Base-by-base conservation (phyloP, 106 monocot genomes). In the Agapanthus africanus region DNA sequence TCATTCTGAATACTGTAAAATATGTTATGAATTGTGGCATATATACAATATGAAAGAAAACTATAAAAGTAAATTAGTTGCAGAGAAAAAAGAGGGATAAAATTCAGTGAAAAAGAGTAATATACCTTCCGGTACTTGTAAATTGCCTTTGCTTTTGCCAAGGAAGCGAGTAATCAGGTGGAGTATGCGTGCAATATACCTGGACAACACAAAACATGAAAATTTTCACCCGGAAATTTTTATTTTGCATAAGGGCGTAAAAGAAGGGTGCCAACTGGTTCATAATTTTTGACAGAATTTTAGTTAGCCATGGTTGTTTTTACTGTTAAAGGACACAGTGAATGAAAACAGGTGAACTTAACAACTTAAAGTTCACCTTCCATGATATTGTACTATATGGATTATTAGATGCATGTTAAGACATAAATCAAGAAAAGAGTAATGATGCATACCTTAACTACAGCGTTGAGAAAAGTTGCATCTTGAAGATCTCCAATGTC, bases 81-180 rank as follows among this genome's bases (percentile, higher is more conserved):
- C 39, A 39, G 2, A 37, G 26, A 37, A 4, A 18, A 57, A 57
- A 31, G 1, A 4, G 35, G 6, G 8, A 8, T 11, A 40, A 65
- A 7, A 63, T 25, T 36, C 31, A 40, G 4, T 19, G 14, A 9
- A 68, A 66, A 40, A 34, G 33, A 68, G 56, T 13, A 46, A 74
- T 35, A 78, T 86, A 73, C 95, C 91, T 95, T 76, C 91, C 91
- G 37, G 91, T 91, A 74, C 88, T 88, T 46, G 95, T 84, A 74
- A 47, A 86, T 63, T 95, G 95, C 82, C 88, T 84, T 83, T 88
- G 91, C 40, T 91, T 95, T 75, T 95, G 95, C 91, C 95, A 95
- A 70, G 95, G 95, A 64, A 95, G 95, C 1, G 91, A 84, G 67
- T 95, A 95, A 77, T 95, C 88, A 74, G 95, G 91, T 51, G 81